A percentile compares a stretch with the other conserved stretches of the same genome.
Conservation (phyloP, 345 rosid genomes). For the Toxicodendron radicans region DNA sequence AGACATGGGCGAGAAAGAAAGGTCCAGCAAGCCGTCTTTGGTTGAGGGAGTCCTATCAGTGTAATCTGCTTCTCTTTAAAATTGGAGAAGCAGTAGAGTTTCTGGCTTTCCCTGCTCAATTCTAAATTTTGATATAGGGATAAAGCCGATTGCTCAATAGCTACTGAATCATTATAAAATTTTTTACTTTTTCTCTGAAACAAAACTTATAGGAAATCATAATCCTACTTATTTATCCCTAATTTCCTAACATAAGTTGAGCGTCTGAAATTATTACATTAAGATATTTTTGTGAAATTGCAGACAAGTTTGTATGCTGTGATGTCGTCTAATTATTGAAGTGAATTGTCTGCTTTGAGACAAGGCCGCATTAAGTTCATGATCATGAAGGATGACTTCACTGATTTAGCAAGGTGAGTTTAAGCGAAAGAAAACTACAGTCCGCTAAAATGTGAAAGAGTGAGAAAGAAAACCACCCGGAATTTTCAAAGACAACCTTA, state of each 20-base stretch:
- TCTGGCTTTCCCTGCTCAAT: neutral
- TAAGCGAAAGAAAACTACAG: too few relatives aligned
- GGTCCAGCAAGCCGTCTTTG: neutral
- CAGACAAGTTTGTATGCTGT: too few relatives aligned
- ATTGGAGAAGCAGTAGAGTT: conserved; percentile 12
- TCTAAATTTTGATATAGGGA: neutral
- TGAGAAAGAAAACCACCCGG: neutral
- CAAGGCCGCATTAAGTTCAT: too few relatives aligned
- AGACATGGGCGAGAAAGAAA: neutral
- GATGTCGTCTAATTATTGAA: too few relatives aligned
- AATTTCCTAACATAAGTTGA: too few relatives aligned
- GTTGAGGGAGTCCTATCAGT: neutral
- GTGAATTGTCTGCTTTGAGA: too few relatives aligned
- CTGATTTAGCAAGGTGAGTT: too few relatives aligned
- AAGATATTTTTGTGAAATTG: too few relatives aligned
- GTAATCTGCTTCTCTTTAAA: conserved; percentile 7
- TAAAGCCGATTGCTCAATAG: neutral
- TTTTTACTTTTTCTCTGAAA: neutral
- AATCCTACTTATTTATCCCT: too few relatives aligned
- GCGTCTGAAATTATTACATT: too few relatives aligned
- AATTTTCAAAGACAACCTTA: conserved; percentile 9
- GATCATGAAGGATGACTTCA: too few relatives aligned
- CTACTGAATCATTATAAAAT: neutral
- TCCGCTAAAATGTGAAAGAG: neutral
- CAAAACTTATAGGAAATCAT: too few relatives aligned